phyloP scores from a whole-genome alignment of 768 basidiomycete species.

The Neoboletus magnificus region DNA sequence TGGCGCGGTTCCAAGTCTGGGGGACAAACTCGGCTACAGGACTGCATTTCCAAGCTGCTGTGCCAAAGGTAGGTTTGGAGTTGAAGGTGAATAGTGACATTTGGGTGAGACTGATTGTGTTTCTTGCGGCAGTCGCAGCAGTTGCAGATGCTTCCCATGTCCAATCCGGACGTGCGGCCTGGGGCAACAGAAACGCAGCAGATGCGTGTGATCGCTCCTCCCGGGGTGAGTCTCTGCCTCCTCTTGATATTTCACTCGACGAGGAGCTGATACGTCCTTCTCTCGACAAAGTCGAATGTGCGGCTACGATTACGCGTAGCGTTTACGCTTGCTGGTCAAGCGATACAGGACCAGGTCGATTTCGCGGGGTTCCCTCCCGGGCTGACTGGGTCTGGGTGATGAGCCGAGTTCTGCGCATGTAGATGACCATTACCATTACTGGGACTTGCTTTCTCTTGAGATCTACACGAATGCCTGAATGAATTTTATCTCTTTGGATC shows the following conservation, averaged over 20 bases:
- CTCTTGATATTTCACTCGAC: not conserved
- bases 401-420: constrained; percentile 6
- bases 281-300: constrained; percentile 59
- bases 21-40: constrained; percentile 51
- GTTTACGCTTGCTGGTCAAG: constrained; percentile 65
- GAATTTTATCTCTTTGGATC: not conserved
- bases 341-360: constrained; percentile 89
- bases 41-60: constrained; percentile 94
- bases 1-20: constrained; percentile 79
- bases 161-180: constrained; percentile 72
- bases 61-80: constrained; percentile 70
- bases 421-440: constrained; percentile 13
- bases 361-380: constrained; percentile 86
- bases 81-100: not conserved
- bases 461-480: constrained; percentile 22
- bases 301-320: constrained; percentile 84
- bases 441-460: constrained; percentile 12
- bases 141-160: constrained; percentile 97
- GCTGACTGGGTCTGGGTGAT: constrained; percentile 48
- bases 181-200: constrained; percentile 90
- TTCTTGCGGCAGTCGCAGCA: constrained; percentile 74
- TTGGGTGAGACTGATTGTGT: not conserved
- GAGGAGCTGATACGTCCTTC: constrained; percentile 4
- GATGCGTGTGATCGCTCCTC: constrained; percentile 86
- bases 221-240: constrained; percentile 58